phyloP scores from a whole-genome alignment of 2,329 filamentous ascomycete genomes.

The Talaromyces atroroseus region DNA sequence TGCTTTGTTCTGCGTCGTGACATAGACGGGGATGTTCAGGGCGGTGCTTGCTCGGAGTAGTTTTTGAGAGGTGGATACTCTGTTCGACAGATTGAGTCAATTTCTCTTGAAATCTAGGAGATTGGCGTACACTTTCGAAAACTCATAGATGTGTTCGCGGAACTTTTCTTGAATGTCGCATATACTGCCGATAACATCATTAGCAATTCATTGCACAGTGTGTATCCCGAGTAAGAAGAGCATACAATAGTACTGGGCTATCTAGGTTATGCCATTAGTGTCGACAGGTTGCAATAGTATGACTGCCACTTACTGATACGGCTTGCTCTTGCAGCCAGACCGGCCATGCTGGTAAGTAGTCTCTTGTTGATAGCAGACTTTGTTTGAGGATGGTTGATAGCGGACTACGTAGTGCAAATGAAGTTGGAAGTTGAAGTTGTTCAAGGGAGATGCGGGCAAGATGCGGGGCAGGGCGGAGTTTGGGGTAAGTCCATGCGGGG shows the following conservation, averaged over 20 bases:
- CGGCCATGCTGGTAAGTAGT: slow-evolving; percentile 9
- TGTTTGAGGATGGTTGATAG: not conserved
- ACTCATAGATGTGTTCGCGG: slow-evolving; percentile 74
- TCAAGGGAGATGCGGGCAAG: not conserved
- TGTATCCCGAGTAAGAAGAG: not conserved
- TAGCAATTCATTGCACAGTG: not conserved
- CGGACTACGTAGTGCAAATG: not conserved
- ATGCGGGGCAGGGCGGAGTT: slow-evolving; percentile 4
- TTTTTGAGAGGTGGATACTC: slow-evolving; percentile 62
- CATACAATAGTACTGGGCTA: slow-evolving; percentile 45
- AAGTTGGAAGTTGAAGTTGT: not conserved
- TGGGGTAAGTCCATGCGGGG: slow-evolving; percentile 6
- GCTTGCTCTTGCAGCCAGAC: slow-evolving; percentile 4
- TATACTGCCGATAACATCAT: slow-evolving; percentile 52
- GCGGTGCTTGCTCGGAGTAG: slow-evolving; percentile 54
- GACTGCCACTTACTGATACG: slow-evolving; percentile 10
- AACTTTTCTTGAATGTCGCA: slow-evolving; percentile 97
- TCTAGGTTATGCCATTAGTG: slow-evolving; percentile 21
- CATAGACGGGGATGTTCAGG: slow-evolving; percentile 66
- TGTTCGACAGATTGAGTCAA: slow-evolving; percentile 24
- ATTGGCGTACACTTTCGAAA: slow-evolving; percentile 64
- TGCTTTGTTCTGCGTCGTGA: slow-evolving; percentile 76
- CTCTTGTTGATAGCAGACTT: not conserved
- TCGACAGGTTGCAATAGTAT: not conserved
- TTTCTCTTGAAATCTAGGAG: not conserved